A percentile compares a stretch with the other conserved stretches of the same genome.
Conservation (phyloP, 371 early-diverging fungal genomes). For the Mortierella polycephala region DNA sequence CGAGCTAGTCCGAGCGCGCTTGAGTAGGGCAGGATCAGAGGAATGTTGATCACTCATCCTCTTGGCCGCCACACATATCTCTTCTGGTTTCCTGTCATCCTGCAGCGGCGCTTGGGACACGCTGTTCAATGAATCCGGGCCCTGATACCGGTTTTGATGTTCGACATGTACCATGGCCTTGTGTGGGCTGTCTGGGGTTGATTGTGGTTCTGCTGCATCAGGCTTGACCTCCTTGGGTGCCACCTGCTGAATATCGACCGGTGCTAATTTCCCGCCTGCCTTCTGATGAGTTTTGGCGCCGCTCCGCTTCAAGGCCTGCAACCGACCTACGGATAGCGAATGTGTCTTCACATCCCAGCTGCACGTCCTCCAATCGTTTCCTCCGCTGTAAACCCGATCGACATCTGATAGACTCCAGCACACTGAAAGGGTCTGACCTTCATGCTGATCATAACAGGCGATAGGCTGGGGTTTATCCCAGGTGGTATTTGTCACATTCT, state of each 20-base stretch:
- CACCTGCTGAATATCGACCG: too few species aligned
- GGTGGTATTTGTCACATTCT: not conserved
- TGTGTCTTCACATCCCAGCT: conserved; percentile 40
- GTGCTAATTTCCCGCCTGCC: too few species aligned
- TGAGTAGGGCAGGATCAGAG: not conserved
- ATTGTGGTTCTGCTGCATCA: too few species aligned
- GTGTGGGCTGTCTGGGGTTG: too few species aligned
- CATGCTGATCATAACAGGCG: conserved; percentile 21
- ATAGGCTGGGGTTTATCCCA: conserved; percentile 2
- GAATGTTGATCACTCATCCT: too few species aligned
- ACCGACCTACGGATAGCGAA: conserved; percentile 1
- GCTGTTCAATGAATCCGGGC: too few species aligned
- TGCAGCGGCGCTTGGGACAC: too few species aligned
- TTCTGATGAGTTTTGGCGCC: not conserved
- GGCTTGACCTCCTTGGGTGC: not conserved
- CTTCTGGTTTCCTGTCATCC: too few species aligned
- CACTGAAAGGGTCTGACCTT: conserved; percentile 22
- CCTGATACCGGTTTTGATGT: not conserved
- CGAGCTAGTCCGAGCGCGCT: conserved; percentile 13
- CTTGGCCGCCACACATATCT: too few species aligned
- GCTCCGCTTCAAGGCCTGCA: not conserved
- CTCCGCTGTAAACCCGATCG: conserved; percentile 41
- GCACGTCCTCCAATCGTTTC: conserved; percentile 44
- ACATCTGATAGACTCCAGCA: conserved; percentile 43
- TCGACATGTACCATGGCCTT: not conserved